Evolutionary conservation across 2,329 filamentous ascomycete genomes (phyloP), one percentile per base, ranked within the genome.

Genomic region (Corinectria fuckeliana): DNA sequence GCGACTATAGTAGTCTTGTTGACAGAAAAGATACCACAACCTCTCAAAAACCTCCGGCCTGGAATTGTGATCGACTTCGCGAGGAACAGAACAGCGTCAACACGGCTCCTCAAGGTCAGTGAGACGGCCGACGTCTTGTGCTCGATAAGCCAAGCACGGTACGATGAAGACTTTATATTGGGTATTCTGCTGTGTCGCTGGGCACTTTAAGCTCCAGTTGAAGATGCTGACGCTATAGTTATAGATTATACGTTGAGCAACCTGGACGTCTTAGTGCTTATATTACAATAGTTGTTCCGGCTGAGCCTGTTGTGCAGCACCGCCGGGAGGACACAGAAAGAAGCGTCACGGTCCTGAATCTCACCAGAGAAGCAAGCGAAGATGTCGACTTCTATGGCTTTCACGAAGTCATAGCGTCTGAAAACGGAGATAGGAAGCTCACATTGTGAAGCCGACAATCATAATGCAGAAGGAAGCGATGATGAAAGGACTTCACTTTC

Each of bases 381-480:
- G n/a, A n/a, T n/a, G n/a, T n/a, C n/a, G n/a, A n/a, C n/a, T n/a
- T n/a, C n/a, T n/a, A n/a, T n/a, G 36, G 36, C 30, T 5, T 23
- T 18, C 20, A 16, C 10, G 16, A 18, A 18, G 2, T n/a, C 3
- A 4, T 4, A n/a, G 11, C 6, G 3, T n/a, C 34, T 23, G 10
- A 14, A 38, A 20, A 8, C 16, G 2, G 14, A 13, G 11, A 14
- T 41, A 5, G 10, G n/a, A 1, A 26, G 65, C 78, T 66, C 66
- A 80, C 78, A 87, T 83, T 23, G 84, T 76, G 58, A 86, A 88
- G 0, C 87, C 87, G 3, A 85, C 74, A 2, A 83, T 74, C 72
- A 87, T 86, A 51, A 82, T 66, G 16, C 76, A 72, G 67, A 88
- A 77, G 70, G 81, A 82, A 13, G 76, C 73, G 11, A 88, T 72